Evolutionary conservation across 106 monocot species (phyloP), one percentile per base, ranked within the genome.

Genomic region (Gastrodia elata): DNA sequence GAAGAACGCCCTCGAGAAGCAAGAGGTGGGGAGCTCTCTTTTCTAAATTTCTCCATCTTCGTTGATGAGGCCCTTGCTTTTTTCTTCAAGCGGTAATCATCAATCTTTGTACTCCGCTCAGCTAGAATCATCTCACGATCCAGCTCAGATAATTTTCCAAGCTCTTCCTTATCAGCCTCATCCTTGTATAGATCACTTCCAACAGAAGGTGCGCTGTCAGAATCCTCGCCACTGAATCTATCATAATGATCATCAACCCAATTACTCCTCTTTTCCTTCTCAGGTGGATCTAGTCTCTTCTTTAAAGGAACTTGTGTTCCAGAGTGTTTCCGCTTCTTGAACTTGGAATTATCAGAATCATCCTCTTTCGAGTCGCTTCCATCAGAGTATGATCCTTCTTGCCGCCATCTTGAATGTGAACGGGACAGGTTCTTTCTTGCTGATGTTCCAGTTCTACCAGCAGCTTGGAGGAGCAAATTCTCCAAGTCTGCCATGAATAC

Each of bases 111-210:
- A 33, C 94, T 75, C 56, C 94, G 71, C 33, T 95, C 94, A 2
- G 84, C 82, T 38, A 95, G 65, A 39, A 95, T 91, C 91, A 91
- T 87, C 80, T 95, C 91, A 52, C 94, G 67, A n/a, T 91, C 78
- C 1, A 91, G 69, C 79, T 95, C 94, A 25, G 91, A 78, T 85
- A 89, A 71, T 70, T 84, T 85, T 58, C 68, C 78, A 7, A 91
- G 78, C 64, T 83, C 82, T 76, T 95, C 87, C 71, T 85, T 95
- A 46, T 91, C 94, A 16, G 80, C 89, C 44, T 95, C 91, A 73
- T 87, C 89, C 74, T 85, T 91, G 80, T 95, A 95, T 13, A 95
- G 85, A 56, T 95, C 91, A 37, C 91, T 91, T 10, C 94, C 94
- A 8, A 91, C 75, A 4, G 91, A 91, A 55, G 79, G 84, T 5